Evolutionary conservation across 2,329 filamentous ascomycete species (phyloP).

Genomic region (Penicillium expansum): DNA sequence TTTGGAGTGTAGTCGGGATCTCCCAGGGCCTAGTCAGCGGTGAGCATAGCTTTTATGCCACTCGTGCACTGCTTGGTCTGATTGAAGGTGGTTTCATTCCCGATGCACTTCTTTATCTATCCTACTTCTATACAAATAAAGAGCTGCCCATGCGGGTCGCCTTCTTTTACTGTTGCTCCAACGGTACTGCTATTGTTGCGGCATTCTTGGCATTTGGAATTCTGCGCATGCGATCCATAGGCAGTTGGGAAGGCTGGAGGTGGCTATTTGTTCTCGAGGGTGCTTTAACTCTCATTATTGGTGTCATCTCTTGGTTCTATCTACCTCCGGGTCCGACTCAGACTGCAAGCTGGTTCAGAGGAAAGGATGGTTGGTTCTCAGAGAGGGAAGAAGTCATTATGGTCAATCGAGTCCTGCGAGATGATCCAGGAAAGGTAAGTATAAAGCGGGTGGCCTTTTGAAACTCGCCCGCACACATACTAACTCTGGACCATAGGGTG

Average conservation of each 20-base stretch:
- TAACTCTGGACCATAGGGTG: slow-evolving; percentile 9
- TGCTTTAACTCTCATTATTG: slow-evolving; percentile 3
- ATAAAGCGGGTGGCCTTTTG: accelerated
- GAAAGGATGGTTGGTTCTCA: slow-evolving; percentile 57
- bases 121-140: slow-evolving; percentile 4
- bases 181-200: slow-evolving; percentile 1
- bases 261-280: slow-evolving; percentile 11
- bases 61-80: slow-evolving; percentile 44
- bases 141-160: slow-evolving; percentile 3
- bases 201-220: slow-evolving; percentile 9
- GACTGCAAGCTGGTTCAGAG: slow-evolving; percentile 59
- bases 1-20: slow-evolving; percentile 34
- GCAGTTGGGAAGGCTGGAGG: slow-evolving; percentile 7
- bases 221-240: slow-evolving; percentile 5
- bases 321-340: slow-evolving; percentile 61
- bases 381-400: slow-evolving; percentile 65
- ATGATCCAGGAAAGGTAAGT: slow-evolving; percentile 50
- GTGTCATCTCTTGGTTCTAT: slow-evolving; percentile 41
- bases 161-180: neutral
- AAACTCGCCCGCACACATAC: neutral
- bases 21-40: slow-evolving; percentile 49
- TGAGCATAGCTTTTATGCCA: slow-evolving; percentile 40
- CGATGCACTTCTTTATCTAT: slow-evolving; percentile 14
- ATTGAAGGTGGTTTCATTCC: slow-evolving; percentile 50
- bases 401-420: slow-evolving; percentile 55